Evolutionary conservation across 2,329 filamentous ascomycete genomes (phyloP), one percentile per base, ranked within the genome.

Genomic region (Penicillium decumbens): DNA sequence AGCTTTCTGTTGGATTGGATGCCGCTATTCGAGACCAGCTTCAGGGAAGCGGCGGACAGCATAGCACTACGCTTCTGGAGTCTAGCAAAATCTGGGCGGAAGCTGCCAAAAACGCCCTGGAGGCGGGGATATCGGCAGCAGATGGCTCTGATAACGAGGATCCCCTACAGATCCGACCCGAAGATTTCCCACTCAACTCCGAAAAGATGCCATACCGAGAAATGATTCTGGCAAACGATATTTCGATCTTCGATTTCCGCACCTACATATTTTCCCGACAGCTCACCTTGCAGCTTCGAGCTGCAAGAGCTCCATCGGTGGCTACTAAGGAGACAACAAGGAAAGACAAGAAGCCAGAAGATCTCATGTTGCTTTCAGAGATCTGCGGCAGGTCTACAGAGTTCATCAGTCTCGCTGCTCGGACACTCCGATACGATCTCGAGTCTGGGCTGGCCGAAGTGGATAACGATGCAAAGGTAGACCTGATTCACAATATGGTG

Each of bases 191-290:
- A 15, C 66, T 77, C n/a, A 66, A 72, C 8, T 77, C 79, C 1
- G 83, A 82, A 55, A 78, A 75, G 60, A 95, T 95, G 67, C 80
- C 88, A 1, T 98, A 97, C 65, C 83, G 92, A 44, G 89, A 95
- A 49, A 82, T 95, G 61, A 98, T 98, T 42, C 76, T 98, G 33
- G 86, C 88, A 12, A 98, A 95, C 72, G 88, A 95, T 57, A 95
- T 98, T 30, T 98, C 93, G 0, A 78, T 95, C 2, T 96, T 97
- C 65, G 93, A 98, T 68, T 97, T 98, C 67, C 80, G 89, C 43
- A 89, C 87, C 59, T 98, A 98, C 67, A 84, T 98, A 10, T 98
- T 97, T 68, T 84, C 89, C 3, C 82, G 93, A 23, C 92, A 98
- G 62, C 82, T 95, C 54, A 81, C 87, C 2, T 73, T 98, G 0